A percentile compares a stretch with the other conserved stretches of the same genome.
Evolutionary conservation across 2,329 filamentous ascomycete genomes (phyloP).

Genomic region (Aspergillus pseudotamarii): DNA sequence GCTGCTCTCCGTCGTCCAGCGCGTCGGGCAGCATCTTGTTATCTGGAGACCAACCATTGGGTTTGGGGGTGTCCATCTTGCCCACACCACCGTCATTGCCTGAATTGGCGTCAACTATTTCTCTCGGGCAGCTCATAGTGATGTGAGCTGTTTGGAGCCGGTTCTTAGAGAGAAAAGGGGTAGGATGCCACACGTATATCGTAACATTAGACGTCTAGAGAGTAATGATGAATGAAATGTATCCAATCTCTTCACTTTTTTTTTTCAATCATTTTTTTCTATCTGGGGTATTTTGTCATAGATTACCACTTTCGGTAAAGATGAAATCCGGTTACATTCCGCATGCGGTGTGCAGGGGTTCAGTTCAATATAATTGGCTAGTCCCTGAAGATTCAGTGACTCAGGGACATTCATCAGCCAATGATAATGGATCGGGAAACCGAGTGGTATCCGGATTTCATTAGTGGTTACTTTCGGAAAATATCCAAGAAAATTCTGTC

Average conservation of each 20-base stretch:
- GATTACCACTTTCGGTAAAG: not conserved
- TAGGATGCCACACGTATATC: not conserved
- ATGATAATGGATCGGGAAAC: not conserved
- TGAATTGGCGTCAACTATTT: not conserved
- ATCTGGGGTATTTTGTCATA: not conserved
- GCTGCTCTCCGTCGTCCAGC: not conserved
- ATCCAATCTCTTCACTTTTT: not conserved
- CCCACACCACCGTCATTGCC: not conserved
- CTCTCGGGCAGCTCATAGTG: not conserved
- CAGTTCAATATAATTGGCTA: not conserved
- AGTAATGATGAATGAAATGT: not conserved
- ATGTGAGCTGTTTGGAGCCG: not conserved
- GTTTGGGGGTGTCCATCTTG: not conserved
- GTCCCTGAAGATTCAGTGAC: not conserved
- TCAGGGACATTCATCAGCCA: not conserved
- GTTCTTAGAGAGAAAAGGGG: not conserved
- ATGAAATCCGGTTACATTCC: not conserved
- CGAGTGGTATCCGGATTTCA: not conserved
- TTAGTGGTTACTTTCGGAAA: not conserved
- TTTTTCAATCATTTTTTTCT: not conserved
- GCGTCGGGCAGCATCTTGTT: not conserved
- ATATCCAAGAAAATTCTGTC: not conserved
- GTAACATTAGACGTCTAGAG: not conserved
- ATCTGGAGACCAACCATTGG: not conserved
- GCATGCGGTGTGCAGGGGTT: not conserved